phyloP scores from a whole-genome alignment of 2,329 filamentous ascomycete genomes.

The Chlorencoelia australis region DNA sequence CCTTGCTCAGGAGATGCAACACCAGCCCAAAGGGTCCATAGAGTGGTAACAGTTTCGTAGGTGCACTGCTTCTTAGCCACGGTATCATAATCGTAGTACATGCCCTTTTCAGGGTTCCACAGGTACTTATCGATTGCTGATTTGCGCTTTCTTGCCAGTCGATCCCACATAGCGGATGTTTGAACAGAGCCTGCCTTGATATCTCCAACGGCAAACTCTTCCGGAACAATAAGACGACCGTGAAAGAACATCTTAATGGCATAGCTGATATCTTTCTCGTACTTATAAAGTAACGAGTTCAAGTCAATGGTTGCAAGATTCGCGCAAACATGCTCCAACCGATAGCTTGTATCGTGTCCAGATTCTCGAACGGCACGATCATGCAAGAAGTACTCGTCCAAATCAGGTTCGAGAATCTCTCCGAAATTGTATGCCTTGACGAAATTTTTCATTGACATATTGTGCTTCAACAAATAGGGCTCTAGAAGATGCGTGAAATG shows the following conservation, averaged over 20 bases:
- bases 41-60: slow-evolving; percentile 88
- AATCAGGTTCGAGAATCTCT: slow-evolving; percentile 67
- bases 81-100: slow-evolving; percentile 98
- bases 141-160: slow-evolving; percentile 75
- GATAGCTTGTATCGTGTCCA: slow-evolving; percentile 92
- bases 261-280: slow-evolving; percentile 85
- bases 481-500: slow-evolving; percentile 39
- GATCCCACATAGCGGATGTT: slow-evolving; percentile 82
- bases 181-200: slow-evolving; percentile 61
- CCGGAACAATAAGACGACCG: slow-evolving; percentile 72
- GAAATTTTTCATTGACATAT: slow-evolving; percentile 74
- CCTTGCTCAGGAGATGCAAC: slow-evolving; percentile 79
- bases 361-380: slow-evolving; percentile 94
- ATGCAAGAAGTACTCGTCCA: slow-evolving; percentile 93
- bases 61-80: slow-evolving; percentile 66
- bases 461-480: slow-evolving; percentile 44
- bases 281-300: slow-evolving; percentile 93
- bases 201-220: slow-evolving; percentile 65
- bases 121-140: slow-evolving; percentile 82
- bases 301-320: slow-evolving; percentile 89
- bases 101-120: slow-evolving; percentile 84
- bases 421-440: slow-evolving; percentile 79
- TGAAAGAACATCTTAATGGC: slow-evolving; percentile 77
- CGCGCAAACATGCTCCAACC: slow-evolving; percentile 77
- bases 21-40: slow-evolving; percentile 97